Evolutionary conservation across 2,329 filamentous ascomycete genomes (phyloP), one percentile per base, ranked within the genome.

Genomic region (Trichoderma pleuroti): DNA sequence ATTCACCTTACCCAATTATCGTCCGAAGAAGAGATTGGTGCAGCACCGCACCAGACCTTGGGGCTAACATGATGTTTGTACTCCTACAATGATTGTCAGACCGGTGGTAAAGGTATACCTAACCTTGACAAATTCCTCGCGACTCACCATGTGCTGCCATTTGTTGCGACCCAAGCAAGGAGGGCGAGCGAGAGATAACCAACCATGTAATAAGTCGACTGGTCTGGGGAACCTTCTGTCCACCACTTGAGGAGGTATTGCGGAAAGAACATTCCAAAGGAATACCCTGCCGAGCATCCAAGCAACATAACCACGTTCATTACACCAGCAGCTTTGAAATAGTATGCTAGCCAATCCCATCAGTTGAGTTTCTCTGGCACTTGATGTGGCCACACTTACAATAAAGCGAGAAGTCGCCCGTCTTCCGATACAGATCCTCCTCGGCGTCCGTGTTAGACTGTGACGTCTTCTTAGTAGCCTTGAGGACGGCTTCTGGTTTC

Each of bases 211-310:
- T 81, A 76, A 14, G 71, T 21, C 0, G 76, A 74, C 21, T 46
- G 3, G 14, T 52, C 56, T 8, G 34, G 28, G 5, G 66, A 46
- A 12, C 73, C 74, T 30, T 81, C 78, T 0, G 81, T 82, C 82
- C 82, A 84, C 63, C 76, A 73, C 62, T 82, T 79, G 0, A 84
- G 68, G 80, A 81, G 83, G 56, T 80, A 81, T 26, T 79, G 79
- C 0, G 82, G 77, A 11, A 81, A 71, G 1, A 76, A 80, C n/a
- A 80, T 76, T 69, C 80, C 82, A 67, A 82, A 78, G 1, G 78
- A 75, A 63, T 76, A 80, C 0, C 59, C 66, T 0, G 75, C 76
- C 1, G 75, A 77, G 52, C 72, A 77, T 5, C 62, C 34, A 0
- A 77, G 14, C 8, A 82, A 66, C 6, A 79, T 36, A 1, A 74